These are phyloP conservation scores for Biscogniauxia mediterranea DNA, from an alignment of 2,329 filamentous ascomycete genomes.

Conservation along the genomic window DNA sequence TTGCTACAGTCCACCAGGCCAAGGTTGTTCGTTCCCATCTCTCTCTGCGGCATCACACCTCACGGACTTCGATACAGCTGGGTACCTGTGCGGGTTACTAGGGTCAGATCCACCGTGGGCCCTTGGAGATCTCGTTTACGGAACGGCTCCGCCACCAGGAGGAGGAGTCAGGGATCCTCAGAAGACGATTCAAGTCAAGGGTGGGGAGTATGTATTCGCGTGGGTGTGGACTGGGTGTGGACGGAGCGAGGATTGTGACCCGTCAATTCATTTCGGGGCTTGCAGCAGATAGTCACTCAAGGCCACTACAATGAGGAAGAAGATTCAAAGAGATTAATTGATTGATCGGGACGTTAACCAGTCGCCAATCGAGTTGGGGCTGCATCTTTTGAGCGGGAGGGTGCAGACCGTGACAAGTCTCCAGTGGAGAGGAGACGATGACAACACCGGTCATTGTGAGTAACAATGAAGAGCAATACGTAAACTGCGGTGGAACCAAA, in stretches of 20 bases:
- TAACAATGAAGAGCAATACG: constrained; percentile 3
- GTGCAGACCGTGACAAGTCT: constrained; percentile 10
- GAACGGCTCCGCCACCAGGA: neutral
- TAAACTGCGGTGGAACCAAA: constrained; percentile 17
- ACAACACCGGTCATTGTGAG: neutral
- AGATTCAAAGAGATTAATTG: neutral
- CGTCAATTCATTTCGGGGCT: constrained; percentile 6
- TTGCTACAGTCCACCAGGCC: constrained; percentile 2
- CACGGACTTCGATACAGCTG: neutral
- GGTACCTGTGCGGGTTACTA: neutral
- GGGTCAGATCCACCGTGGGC: neutral
- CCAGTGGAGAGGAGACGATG: constrained; percentile 5
- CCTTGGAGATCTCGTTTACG: neutral
- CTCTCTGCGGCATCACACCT: neutral
- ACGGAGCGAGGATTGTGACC: constrained; percentile 5
- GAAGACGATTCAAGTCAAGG: neutral
- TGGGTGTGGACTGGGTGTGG: neutral
- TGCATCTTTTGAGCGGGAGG: constrained; percentile 2
- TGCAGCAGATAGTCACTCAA: constrained; percentile 1
- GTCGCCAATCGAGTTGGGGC: neutral
- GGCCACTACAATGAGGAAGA: neutral
- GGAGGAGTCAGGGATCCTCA: neutral
- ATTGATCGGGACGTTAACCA: constrained; percentile 10
- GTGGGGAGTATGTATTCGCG: neutral
- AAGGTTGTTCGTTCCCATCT: neutral